phyloP scores from a whole-genome alignment of 768 basidiomycete genomes.

The Tricholomella constricta region DNA sequence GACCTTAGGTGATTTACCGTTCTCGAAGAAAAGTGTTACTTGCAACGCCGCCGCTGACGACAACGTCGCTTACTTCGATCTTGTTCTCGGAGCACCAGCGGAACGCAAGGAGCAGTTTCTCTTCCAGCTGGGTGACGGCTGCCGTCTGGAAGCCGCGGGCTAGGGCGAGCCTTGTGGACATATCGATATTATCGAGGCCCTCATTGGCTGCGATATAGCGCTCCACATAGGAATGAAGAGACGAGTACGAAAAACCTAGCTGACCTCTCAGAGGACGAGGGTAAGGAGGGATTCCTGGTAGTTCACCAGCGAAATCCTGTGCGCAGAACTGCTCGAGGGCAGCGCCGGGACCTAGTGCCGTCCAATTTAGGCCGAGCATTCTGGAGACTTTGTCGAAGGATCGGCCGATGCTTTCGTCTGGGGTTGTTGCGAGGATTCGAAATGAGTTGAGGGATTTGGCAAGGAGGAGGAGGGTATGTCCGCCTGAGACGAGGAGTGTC shows the following conservation, averaged over 20 bases:
- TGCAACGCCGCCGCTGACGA: constrained; percentile 93
- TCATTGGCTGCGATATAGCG: constrained; percentile 48
- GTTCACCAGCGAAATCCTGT: constrained; percentile 27
- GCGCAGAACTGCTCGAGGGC: constrained; percentile 75
- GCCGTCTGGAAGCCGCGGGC: constrained; percentile 75
- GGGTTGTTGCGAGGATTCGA: constrained; percentile 70
- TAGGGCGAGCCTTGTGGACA: constrained; percentile 44
- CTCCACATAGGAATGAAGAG: constrained; percentile 72
- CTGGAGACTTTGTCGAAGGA: constrained; percentile 84
- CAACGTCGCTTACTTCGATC: constrained; percentile 57
- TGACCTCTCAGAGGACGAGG: constrained; percentile 52
- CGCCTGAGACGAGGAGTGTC: constrained; percentile 88
- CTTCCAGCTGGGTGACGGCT: constrained; percentile 71
- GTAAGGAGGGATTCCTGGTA: constrained; percentile 37
- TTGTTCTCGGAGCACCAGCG: constrained; percentile 42
- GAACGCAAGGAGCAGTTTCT: constrained; percentile 65
- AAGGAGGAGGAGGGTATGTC: constrained; percentile 87
- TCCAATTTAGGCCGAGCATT: constrained; percentile 67
- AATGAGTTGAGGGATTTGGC: constrained; percentile 61
- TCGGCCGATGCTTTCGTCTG: constrained; percentile 76
- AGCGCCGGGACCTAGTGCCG: constrained; percentile 69
- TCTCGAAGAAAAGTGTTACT: constrained; percentile 74
- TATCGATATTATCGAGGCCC: constrained; percentile 44
- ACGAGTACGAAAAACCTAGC: constrained; percentile 78
- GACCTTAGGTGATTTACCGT: constrained; percentile 46